Conservation (phyloP, 2,329 filamentous ascomycete species). For the Ceratocystiopsis sp. region DNA sequence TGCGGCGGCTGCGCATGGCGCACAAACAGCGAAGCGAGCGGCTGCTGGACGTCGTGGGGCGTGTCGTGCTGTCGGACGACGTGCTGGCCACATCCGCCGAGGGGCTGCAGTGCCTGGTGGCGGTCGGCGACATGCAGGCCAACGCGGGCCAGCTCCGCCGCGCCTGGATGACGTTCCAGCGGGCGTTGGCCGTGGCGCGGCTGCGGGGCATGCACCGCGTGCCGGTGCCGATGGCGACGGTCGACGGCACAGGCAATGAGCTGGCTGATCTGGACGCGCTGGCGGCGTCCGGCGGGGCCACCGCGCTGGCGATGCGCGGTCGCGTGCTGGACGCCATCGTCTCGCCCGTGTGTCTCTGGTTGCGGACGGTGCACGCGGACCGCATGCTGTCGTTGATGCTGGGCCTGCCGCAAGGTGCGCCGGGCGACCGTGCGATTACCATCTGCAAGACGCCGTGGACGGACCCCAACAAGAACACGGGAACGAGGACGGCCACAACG, state of each 20-base stretch:
- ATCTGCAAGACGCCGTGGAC: no score
- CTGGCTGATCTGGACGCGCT: no score
- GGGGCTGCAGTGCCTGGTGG: conserved; percentile 30
- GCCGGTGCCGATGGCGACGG: conserved; percentile 2
- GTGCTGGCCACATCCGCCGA: conserved; percentile 28
- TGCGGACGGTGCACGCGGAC: conserved; percentile 26
- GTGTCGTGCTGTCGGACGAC: conserved; percentile 27
- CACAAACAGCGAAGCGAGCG: conserved; percentile 3
- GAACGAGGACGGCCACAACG: no score
- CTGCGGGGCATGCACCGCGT: conserved; percentile 5
- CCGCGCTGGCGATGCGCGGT: no score
- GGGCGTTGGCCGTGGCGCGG: conserved; percentile 21
- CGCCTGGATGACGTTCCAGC: conserved; percentile 27
- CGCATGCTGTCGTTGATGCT: conserved; percentile 31
- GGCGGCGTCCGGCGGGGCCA: conserved; percentile 11
- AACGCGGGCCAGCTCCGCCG: conserved; percentile 29
- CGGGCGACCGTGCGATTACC: conserved; percentile 1
- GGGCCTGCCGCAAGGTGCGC: conserved; percentile 23
- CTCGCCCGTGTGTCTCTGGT: conserved; percentile 25
- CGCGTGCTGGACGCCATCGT: no score
- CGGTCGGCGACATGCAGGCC: conserved; percentile 27
- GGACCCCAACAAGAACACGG: no score
- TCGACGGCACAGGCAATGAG: no score
- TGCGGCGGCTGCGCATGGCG: not conserved
- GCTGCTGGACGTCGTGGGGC: conserved; percentile 4